A percentile compares a stretch with the other conserved stretches of the same genome.
These are phyloP conservation scores for Ambrosia trifida DNA, from an alignment of 129 eudicot species.

Conservation along the genomic window DNA sequence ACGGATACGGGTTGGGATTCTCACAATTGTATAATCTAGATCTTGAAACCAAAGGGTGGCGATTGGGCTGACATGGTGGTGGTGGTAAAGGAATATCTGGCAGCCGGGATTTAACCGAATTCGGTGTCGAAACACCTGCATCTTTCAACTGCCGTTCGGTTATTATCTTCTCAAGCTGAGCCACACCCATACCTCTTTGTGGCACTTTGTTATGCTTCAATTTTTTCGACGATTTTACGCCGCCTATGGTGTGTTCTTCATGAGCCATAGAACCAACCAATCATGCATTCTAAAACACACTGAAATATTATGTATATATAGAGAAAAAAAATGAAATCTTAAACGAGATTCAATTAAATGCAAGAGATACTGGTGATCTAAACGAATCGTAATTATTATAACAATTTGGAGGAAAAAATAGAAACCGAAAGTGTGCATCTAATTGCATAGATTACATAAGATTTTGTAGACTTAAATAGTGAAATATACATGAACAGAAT, in stretches of 20 bases:
- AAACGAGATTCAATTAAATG: not conserved
- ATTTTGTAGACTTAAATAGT: constrained; percentile 17
- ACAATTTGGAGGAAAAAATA: not conserved
- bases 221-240: constrained; percentile 50
- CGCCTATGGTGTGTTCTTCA: constrained; percentile 41
- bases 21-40: constrained; percentile 39
- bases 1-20: constrained; percentile 31
- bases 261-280: constrained; percentile 43
- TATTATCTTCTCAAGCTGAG: constrained; percentile 82
- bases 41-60: constrained; percentile 25
- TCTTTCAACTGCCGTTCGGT: constrained; percentile 54
- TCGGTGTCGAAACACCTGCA: constrained; percentile 27
- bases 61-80: constrained; percentile 29
- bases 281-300: constrained; percentile 43
- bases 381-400: constrained; percentile 17
- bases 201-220: constrained; percentile 61
- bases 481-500: constrained; percentile 6
- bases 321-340: constrained; percentile 13
- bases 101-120: constrained; percentile 43
- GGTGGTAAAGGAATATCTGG: constrained; percentile 36
- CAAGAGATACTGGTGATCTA: constrained; percentile 17
- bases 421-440: constrained; percentile 33
- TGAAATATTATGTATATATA: constrained; percentile 16
- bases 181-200: constrained; percentile 91
- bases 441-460: constrained; percentile 34